phyloP scores from a whole-genome alignment of 805 yeast species.

The Wickerhamiella kurtzmanii region DNA sequence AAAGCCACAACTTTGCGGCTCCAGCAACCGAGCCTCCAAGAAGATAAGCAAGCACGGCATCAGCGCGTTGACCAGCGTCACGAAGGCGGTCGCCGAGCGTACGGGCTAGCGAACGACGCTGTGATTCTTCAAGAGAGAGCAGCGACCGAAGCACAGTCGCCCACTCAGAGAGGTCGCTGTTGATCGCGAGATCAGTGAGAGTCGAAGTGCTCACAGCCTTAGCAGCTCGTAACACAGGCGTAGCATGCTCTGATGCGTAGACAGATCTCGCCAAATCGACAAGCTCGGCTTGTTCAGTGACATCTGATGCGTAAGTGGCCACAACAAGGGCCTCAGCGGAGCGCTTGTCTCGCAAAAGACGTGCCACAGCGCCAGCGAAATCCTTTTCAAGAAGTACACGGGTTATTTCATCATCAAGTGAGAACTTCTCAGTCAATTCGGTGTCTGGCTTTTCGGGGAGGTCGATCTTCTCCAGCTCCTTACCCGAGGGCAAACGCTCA shows the following conservation, averaged over 20 bases:
- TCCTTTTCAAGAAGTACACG: constrained; percentile 48
- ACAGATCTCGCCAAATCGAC: constrained; percentile 58
- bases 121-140: constrained; percentile 1
- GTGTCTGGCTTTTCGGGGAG: constrained; percentile 11
- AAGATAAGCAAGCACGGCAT: constrained; percentile 64
- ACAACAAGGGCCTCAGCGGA: constrained; percentile 71
- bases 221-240: constrained; percentile 59
- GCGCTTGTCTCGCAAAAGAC: constrained; percentile 48
- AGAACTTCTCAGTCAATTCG: constrained; percentile 5
- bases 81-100: constrained; percentile 69
- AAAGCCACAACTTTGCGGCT: constrained; percentile 70
- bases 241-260: constrained; percentile 48
- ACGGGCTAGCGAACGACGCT: constrained; percentile 3
- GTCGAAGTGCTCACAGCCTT: constrained; percentile 44
- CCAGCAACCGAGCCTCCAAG: constrained; percentile 73
- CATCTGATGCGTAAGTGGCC: constrained; percentile 43
- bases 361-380: constrained; percentile 49
- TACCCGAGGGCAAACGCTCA: not conserved
- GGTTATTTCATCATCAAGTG: constrained; percentile 35
- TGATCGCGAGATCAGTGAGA: constrained; percentile 56
- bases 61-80: constrained; percentile 40
- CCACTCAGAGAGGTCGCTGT: constrained; percentile 74
- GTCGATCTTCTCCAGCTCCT: constrained; percentile 10
- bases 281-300: constrained; percentile 25
- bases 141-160: constrained; percentile 59